Evolutionary conservation across 176 grass and related monocot genomes (phyloP).

Genomic region (Rhipidocladum racemiflorum): DNA sequence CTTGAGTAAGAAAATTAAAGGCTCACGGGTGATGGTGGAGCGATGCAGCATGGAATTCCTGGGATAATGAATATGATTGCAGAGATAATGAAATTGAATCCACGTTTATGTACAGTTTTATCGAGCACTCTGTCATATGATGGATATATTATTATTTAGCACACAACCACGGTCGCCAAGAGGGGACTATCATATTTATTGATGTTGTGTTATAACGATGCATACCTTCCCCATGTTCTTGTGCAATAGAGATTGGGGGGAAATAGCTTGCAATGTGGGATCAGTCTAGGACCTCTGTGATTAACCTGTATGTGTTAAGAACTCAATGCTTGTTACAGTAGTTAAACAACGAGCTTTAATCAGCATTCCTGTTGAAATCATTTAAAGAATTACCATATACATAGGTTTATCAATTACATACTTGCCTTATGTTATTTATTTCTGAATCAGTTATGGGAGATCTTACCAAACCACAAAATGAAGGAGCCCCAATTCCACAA

Average conservation of each 20-base stretch:
- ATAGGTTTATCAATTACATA: not conserved
- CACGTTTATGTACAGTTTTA: not conserved
- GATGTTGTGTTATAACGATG: not conserved
- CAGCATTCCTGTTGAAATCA: not conserved
- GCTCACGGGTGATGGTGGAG: not conserved
- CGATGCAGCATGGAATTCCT: not conserved
- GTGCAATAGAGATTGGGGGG: not conserved
- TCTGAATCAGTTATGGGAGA: slow-evolving; percentile 59
- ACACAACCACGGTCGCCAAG: not conserved
- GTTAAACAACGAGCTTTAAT: not conserved
- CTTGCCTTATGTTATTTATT: slow-evolving; percentile 30
- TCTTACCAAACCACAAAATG: slow-evolving; percentile 35
- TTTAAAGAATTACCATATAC: not conserved
- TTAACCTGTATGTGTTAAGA: not conserved
- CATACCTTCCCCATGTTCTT: not conserved
- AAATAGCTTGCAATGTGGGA: not conserved
- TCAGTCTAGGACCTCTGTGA: not conserved
- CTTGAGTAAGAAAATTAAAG: not conserved
- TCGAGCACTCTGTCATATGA: not conserved
- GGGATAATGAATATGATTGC: not conserved
- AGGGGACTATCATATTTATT: not conserved
- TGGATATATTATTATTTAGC: not conserved
- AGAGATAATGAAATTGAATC: not conserved
- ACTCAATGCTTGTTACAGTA: not conserved
- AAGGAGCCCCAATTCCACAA: slow-evolving; percentile 28